phyloP scores from a whole-genome alignment of 257 asterid species.

The Avicennia marina region DNA sequence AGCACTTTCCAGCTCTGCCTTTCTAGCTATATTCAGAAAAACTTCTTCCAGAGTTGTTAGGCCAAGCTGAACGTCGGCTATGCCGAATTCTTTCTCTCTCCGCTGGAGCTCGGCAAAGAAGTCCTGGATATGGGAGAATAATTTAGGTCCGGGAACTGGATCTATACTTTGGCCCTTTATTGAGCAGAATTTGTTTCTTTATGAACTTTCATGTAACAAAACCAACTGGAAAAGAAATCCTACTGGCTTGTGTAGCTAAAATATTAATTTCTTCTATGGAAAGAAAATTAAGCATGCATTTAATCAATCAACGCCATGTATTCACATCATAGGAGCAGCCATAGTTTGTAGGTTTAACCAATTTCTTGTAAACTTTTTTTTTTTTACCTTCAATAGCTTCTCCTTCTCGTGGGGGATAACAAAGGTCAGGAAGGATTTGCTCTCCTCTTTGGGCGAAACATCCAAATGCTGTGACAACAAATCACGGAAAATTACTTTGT shows the following conservation, averaged over 20 bases:
- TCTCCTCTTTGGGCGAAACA: slow-evolving; percentile 81
- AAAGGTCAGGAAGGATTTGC: slow-evolving; percentile 70
- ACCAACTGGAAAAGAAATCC: no score
- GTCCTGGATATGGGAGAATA: slow-evolving; percentile 32
- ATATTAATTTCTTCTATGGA: no score
- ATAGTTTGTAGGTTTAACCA: no score
- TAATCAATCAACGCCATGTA: no score
- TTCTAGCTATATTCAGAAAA: slow-evolving; percentile 65
- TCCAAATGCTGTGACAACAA: slow-evolving; percentile 50
- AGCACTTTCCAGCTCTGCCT: slow-evolving; percentile 79
- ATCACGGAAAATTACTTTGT: slow-evolving; percentile 9
- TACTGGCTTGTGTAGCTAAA: no score
- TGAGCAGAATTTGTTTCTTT: no score
- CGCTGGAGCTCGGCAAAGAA: slow-evolving; percentile 73
- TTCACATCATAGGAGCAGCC: no score
- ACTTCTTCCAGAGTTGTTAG: slow-evolving; percentile 89
- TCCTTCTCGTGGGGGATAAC: slow-evolving; percentile 88
- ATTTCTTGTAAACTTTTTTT: neutral
- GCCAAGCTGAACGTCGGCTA: slow-evolving; percentile 84
- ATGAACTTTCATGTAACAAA: no score
- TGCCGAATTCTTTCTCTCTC: slow-evolving; percentile 53
- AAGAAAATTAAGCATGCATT: no score
- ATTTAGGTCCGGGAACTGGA: no score
- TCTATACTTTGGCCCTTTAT: no score
- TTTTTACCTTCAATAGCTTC: slow-evolving; percentile 66